phyloP scores from a whole-genome alignment of 2,329 filamentous ascomycete genomes.

The Tolypocladium ovalisporum region DNA sequence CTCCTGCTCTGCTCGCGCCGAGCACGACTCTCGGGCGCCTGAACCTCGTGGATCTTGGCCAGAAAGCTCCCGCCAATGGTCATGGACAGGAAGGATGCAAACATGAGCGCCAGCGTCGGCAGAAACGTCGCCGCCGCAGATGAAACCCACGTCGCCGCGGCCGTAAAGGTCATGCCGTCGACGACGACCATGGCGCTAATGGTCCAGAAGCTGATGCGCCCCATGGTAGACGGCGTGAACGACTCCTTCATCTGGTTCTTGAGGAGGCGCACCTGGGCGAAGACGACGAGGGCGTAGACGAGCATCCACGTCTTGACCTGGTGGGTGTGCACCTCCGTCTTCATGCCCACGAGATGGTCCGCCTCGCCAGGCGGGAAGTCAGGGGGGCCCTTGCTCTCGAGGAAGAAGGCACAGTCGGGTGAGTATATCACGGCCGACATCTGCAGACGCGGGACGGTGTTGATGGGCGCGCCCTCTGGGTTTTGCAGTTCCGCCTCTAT shows the following conservation, averaged over 20 bases:
- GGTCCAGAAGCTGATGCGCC: slow-evolving; percentile 54
- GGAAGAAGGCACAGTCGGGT: slow-evolving; percentile 56
- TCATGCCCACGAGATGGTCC: slow-evolving; percentile 47
- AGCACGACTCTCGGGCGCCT: slow-evolving; percentile 42
- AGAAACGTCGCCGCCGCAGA: slow-evolving; percentile 45
- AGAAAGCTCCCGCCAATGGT: slow-evolving; percentile 47
- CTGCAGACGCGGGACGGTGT: slow-evolving; percentile 42
- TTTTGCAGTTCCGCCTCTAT: slow-evolving; percentile 54
- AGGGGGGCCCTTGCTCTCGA: slow-evolving; percentile 54
- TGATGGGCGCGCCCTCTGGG: slow-evolving; percentile 48
- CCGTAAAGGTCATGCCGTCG: slow-evolving; percentile 48
- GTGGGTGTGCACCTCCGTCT: slow-evolving; percentile 47
- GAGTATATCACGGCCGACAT: slow-evolving; percentile 57
- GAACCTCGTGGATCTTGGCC: slow-evolving; percentile 48
- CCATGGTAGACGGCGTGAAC: slow-evolving; percentile 56
- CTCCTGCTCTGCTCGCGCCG: slow-evolving; percentile 25
- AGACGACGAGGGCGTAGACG: slow-evolving; percentile 42
- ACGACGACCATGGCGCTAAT: slow-evolving; percentile 50
- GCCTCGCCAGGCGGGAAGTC: slow-evolving; percentile 38
- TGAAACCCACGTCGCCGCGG: slow-evolving; percentile 44
- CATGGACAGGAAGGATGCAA: slow-evolving; percentile 42
- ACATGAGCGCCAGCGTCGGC: slow-evolving; percentile 42
- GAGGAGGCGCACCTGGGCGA: slow-evolving; percentile 50
- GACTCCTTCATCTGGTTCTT: slow-evolving; percentile 56
- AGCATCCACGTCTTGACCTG: slow-evolving; percentile 50